Percentiles rank a stretch among this genome's conserved stretches.
phyloP scores from a whole-genome alignment of 2,329 filamentous ascomycete species.

The Thyridium curvatum region DNA sequence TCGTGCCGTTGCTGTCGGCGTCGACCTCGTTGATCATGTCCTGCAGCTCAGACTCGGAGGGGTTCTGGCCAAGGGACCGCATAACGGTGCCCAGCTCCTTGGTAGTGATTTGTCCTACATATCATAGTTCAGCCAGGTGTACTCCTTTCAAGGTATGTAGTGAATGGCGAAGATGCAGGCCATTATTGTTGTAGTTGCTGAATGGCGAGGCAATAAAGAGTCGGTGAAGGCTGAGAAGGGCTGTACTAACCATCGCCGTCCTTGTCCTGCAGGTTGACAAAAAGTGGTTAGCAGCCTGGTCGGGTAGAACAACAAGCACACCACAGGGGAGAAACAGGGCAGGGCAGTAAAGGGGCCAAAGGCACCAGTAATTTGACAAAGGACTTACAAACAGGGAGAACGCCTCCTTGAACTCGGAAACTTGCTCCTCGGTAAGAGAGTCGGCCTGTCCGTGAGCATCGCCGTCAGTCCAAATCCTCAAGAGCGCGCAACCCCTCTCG shows the following conservation, averaged over 20 bases:
- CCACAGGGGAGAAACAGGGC: no score
- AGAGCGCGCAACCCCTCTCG: slow-evolving; percentile 1
- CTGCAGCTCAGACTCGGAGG: slow-evolving; percentile 82
- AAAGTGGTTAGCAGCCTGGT: slow-evolving; percentile 9
- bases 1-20: slow-evolving; percentile 87
- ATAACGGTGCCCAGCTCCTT: slow-evolving; percentile 88
- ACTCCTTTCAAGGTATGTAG: not conserved
- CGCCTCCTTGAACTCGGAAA: slow-evolving; percentile 99
- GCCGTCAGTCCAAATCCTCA: slow-evolving; percentile 10
- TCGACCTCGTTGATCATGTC: slow-evolving; percentile 95
- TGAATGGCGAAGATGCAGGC: no score
- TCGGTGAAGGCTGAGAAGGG: not conserved
- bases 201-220: no score
- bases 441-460: slow-evolving; percentile 61
- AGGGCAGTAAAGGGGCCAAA: no score
- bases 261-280: slow-evolving; percentile 13
- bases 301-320: no score
- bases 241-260: slow-evolving; percentile 17
- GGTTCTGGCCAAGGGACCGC: slow-evolving; percentile 85
- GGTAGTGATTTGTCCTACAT: slow-evolving; percentile 78
- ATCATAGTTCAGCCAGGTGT: not conserved
- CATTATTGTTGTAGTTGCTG: no score
- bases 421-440: slow-evolving; percentile 98
- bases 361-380: no score
- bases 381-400: slow-evolving; percentile 99